phyloP scores from a whole-genome alignment of 176 grass and related monocot genomes.

The Bolboschoenus planiculmis region DNA sequence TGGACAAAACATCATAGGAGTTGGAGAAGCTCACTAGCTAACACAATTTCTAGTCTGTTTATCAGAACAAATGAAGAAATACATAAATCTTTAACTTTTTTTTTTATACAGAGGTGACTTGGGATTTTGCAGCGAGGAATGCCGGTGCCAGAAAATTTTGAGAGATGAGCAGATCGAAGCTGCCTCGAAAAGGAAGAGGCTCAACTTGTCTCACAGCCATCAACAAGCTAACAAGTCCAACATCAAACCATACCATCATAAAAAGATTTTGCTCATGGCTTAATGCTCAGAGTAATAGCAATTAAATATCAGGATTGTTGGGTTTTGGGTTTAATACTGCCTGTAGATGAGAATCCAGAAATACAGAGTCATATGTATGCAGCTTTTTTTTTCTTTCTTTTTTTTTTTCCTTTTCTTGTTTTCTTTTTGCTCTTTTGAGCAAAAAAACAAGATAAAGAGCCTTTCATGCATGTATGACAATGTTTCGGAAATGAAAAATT shows the following conservation, averaged over 20 bases:
- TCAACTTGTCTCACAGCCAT: background rate
- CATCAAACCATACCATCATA: background rate
- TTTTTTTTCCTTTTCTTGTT: background rate
- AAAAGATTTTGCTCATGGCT: background rate
- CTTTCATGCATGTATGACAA: background rate
- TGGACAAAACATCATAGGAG: background rate
- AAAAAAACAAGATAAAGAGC: background rate
- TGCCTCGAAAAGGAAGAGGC: background rate
- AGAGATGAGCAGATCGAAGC: background rate
- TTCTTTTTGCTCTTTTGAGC: background rate
- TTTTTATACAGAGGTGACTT: background rate
- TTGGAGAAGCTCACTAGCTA: background rate
- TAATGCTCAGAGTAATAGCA: background rate
- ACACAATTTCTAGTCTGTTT: background rate
- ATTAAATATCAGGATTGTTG: background rate
- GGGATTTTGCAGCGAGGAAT: constrained; percentile 10
- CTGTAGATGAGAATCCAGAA: background rate
- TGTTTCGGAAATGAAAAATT: background rate
- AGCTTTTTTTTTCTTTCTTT: background rate
- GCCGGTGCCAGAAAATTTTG: background rate
- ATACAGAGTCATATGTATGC: background rate
- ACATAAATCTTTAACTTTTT: background rate
- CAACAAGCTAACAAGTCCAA: background rate
- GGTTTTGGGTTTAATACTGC: background rate
- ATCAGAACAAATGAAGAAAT: no score